Evolutionary conservation across 495 filamentous ascomycete genomes (phyloP).

Genomic region (Lichenothelia convexa): DNA sequence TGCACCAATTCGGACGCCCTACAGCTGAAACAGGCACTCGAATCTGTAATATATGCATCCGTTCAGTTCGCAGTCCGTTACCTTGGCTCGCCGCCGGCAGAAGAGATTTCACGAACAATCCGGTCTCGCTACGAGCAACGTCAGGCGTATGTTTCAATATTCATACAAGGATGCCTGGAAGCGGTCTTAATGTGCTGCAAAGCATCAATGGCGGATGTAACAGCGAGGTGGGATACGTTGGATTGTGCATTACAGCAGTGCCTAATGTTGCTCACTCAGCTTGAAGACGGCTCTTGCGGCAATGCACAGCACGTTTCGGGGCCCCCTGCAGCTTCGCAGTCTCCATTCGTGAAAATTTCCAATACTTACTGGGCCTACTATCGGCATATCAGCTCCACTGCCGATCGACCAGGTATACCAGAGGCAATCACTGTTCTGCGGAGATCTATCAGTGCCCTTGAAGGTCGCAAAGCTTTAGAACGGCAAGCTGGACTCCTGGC

Average conservation of each 20-base stretch:
- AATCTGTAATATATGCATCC: background rate
- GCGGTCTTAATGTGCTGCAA: slow-evolving; percentile 35
- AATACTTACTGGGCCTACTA: slow-evolving; percentile 61
- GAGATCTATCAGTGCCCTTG: slow-evolving; percentile 30
- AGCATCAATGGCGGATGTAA: slow-evolving; percentile 20
- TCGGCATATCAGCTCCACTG: slow-evolving; percentile 28
- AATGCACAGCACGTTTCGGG: slow-evolving; percentile 6
- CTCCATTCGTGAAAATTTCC: slow-evolving; percentile 40
- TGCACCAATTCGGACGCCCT: background rate
- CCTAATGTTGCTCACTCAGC: slow-evolving; percentile 26
- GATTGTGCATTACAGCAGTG: slow-evolving; percentile 38
- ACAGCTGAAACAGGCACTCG: background rate
- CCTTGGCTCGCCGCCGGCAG: background rate
- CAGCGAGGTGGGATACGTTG: slow-evolving; percentile 28
- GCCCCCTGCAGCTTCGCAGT: background rate
- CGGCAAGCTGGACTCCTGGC: slow-evolving; percentile 29
- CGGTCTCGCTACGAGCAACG: background rate
- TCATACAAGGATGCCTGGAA: slow-evolving; percentile 31
- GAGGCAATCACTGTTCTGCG: slow-evolving; percentile 18
- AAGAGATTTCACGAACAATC: no score
- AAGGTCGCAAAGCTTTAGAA: slow-evolving; percentile 22
- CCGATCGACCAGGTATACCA: slow-evolving; percentile 9
- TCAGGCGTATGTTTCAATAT: background rate
- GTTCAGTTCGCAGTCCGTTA: background rate
- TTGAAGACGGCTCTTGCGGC: slow-evolving; percentile 24